Base-by-base conservation (phyloP, 2,329 filamentous ascomycete genomes). In the Mollisiaceae sp. region DNA sequence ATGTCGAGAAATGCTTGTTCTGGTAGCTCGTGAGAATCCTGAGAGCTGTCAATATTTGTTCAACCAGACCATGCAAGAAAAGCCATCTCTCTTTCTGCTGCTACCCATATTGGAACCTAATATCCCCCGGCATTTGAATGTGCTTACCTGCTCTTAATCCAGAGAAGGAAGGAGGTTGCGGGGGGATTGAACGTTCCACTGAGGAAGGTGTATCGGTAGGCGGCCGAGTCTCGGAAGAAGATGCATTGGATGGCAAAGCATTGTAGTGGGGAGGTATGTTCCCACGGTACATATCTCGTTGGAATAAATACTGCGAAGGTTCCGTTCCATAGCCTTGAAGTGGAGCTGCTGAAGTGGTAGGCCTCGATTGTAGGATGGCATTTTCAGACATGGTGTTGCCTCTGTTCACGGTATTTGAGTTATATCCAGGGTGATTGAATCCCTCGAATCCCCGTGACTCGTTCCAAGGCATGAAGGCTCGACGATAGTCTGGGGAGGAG, bases 1-100 rank as follows among this genome's bases (percentile, higher is more conserved):
- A 35, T 54, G 22, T 35, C 50, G 50, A 54, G 50, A 54, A 18
- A 54, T 54, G 14, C 24, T 54, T 54, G 50, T 32, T 54, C 50
- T 27, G 27, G 52, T 56, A 57, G 36, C 32, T 8, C 55, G 55
- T 20, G 55, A 39, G 35, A 22, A 22, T 22, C 55, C 36, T 57
- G 32, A 57, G n/a, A 38, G 27, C 14, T 57, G 55, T 57, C 55
- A 57, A n/a, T 54, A 52, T 8, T 50, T 12, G 45, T 2, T n/a
- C 18, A 24, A 20, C 6, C 11, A 50, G 6, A 50, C 20, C 6
- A 4, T 11, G 24, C 18, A 20, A 20, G 12, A 50, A 4, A 24
- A n/a, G n/a, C 45, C 45, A 14, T 41, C 12, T 12, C 38, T 41
- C 38, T 9, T 18, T 41, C 38, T 14, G 12, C 11, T 9, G 12